These are phyloP conservation scores for Mycena galopus DNA, from an alignment of 768 basidiomycete species.

Conservation along the genomic window DNA sequence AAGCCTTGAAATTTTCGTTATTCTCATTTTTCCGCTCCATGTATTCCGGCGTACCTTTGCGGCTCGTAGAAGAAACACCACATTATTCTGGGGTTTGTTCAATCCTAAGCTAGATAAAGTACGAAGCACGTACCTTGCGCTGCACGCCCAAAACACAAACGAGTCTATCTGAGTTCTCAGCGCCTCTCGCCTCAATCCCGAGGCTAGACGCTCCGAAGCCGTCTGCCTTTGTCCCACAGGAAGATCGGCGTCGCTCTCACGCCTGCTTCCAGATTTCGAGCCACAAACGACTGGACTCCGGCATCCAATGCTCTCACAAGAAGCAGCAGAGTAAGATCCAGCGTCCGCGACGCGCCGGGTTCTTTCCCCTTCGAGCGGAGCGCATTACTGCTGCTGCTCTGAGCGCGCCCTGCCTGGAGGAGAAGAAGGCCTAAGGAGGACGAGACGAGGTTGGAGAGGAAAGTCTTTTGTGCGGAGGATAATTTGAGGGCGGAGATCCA, in stretches of 20 bases:
- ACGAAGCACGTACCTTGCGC: conserved; percentile 70
- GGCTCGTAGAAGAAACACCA: conserved; percentile 91
- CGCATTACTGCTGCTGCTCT: background rate
- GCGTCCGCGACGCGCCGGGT: conserved; percentile 61
- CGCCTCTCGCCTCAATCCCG: conserved; percentile 39
- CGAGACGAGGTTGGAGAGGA: conserved; percentile 69
- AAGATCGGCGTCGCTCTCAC: conserved; percentile 30
- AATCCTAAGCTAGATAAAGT: conserved; percentile 18
- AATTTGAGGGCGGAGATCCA: conserved; percentile 43
- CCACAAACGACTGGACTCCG: conserved; percentile 64
- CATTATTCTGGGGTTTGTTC: conserved; percentile 71
- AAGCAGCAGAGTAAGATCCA: conserved; percentile 78
- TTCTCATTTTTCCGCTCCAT: conserved; percentile 12
- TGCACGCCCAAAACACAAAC: conserved; percentile 81
- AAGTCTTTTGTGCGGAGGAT: conserved; percentile 62
- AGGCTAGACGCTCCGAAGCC: conserved; percentile 11
- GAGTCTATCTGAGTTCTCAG: conserved; percentile 71
- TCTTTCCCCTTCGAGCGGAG: conserved; percentile 31
- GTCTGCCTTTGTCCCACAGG: conserved; percentile 5
- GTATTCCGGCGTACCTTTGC: conserved; percentile 59
- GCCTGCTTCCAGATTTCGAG: conserved; percentile 41
- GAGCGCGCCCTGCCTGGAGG: conserved; percentile 63
- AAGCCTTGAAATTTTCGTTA: conserved; percentile 52
- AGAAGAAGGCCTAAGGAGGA: conserved; percentile 69
- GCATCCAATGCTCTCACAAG: conserved; percentile 80